Evolutionary conservation across 1,284 basidiomycete species (phyloP), one percentile per base, ranked within the genome.

Genomic region (Trametes pubescens): DNA sequence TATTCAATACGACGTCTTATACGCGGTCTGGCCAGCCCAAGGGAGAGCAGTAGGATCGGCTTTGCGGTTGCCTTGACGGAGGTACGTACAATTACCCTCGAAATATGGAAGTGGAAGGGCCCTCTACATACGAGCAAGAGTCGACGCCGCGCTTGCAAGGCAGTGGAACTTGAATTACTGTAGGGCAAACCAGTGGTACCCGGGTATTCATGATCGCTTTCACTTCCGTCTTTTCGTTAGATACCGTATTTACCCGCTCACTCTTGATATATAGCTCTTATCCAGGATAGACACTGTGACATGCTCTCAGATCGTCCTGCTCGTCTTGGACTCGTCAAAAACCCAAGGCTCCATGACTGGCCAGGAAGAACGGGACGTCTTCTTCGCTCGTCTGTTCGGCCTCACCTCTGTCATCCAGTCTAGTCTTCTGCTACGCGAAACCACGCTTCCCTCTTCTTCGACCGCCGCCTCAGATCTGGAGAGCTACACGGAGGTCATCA

Each of bases 31-130:
- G 95, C 93, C 0, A 96, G 93, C 77, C 93, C 95, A 2, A 83
- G 96, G 68, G 96, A 99, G 77, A 95, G 93, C 77, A 96, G 95
- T 75, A 81, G 97, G 68, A 80, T 98, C 38, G 97, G 97, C 14
- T 99, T 99, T 75, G 94, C 96, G 9, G 96, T 99, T 48, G 95
- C 96, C 21, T 82, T 99, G 69, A 96, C 97, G 1, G 96, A 98
- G 84, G 95, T 96, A 73, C 68, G 88, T 81, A 18, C 34, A 16
- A 4, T 32, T 32, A 32, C 3, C 8, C 8, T 8, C 4, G 29
- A 32, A 8, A 32, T 3, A 32, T 32, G 29, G 29, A 32, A 8
- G 29, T 32, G 29, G 29, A 32, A 32, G 29, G 29, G 29, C 8
- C 3, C 29, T 32, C 29, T 32, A 32, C 29, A 32, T 32, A 32